These are phyloP conservation scores for Vicia faba DNA, from an alignment of 306 rosid species.

Conservation along the genomic window DNA sequence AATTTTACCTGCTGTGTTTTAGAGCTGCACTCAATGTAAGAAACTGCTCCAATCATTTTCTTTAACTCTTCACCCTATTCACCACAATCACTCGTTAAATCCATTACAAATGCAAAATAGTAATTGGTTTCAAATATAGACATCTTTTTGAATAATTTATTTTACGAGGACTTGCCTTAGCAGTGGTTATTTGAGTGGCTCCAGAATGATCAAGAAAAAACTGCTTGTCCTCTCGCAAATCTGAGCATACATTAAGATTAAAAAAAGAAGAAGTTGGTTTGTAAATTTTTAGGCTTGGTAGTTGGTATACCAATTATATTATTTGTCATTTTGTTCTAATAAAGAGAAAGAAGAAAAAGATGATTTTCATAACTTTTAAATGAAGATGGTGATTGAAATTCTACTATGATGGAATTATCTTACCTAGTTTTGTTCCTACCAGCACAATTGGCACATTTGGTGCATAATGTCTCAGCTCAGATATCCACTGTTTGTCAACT, in stretches of 20 bases:
- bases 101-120: background rate
- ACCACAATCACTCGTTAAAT: constrained; percentile 24
- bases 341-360: no score
- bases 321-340: no score
- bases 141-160: background rate
- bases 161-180: constrained; percentile 50
- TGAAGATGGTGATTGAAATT: no score
- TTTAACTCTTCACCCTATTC: constrained; percentile 87
- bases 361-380: no score
- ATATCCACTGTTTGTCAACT: constrained; percentile 60
- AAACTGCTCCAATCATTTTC: constrained; percentile 81
- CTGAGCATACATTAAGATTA: constrained; percentile 40
- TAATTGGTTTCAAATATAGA: constrained; percentile 7
- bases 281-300: no score
- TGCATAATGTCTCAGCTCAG: constrained; percentile 77
- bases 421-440: constrained; percentile 82
- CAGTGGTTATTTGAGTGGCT: constrained; percentile 53
- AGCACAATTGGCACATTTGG: constrained; percentile 75
- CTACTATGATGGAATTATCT: constrained; percentile 1
- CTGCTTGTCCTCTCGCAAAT: constrained; percentile 71
- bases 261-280: background rate
- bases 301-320: no score
- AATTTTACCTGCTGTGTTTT: constrained; percentile 81
- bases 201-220: constrained; percentile 64
- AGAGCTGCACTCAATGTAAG: constrained; percentile 88